Evolutionary conservation across 208 protist genomes (phyloP), one percentile per base, ranked within the genome.

Genomic region (Leishmania tropica): DNA sequence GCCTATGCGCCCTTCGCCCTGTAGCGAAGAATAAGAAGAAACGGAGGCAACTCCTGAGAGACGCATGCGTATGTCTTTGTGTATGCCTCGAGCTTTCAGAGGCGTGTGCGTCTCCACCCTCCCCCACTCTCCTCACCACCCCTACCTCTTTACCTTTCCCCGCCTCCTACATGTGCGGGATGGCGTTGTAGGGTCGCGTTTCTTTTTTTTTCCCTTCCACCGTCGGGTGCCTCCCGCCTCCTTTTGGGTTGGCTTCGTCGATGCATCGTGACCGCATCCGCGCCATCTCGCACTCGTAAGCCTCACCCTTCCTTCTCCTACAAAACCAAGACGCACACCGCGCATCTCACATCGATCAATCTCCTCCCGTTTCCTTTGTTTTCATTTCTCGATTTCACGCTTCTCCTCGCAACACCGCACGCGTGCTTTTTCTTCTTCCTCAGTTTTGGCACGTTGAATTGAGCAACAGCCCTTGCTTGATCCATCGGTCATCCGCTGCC

Each of bases 141-240:
- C 6, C 56, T 19, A 10, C 76, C 45, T 64, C n/a, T 75, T 85
- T 51, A 58, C 51, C 40, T 70, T 62, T 81, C 80, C 80, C 31
- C 37, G 48, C 48, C 48, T 53, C 48, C 48, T 62, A n/a, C 56
- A 31, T 62, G 6, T 24, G 56, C 56, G 56, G 56, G 24, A n/a
- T 31, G 24, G 10, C 24, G 7, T 62, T 62, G 13, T 4, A 0
- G 56, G 56, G 28, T n/a, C 24, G 51, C 45, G 48, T 60, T 75
- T 73, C 28, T 37, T 31, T 68, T 54, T 31, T 68, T 40, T 7
- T 13, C 11, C 8, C 11, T 62, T 62, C 56, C 0, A 62, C 24
- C 21, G 0, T n/a, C 19, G 24, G n/a, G 6, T 31, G 24, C 58
- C 8, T 67, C 15, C 54, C 10, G 28, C 11, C 28, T 1, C n/a